These are phyloP conservation scores for Penicillium argentinense DNA, from an alignment of 495 filamentous ascomycete genomes.

Conservation along the genomic window DNA sequence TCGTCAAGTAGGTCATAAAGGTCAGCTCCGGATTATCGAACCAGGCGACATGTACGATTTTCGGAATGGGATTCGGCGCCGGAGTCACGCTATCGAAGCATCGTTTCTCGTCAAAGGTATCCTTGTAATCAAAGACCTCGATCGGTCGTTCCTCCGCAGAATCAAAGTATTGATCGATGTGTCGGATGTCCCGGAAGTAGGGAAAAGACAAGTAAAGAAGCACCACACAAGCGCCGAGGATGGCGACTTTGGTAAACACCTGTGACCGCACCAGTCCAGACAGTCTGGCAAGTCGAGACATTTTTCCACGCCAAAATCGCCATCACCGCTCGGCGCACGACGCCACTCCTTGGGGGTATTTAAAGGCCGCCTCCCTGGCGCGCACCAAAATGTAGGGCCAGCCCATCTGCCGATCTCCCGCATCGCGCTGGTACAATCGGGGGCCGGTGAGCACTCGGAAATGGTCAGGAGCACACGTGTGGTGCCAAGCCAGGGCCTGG, in stretches of 20 bases:
- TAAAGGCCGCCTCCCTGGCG: not conserved
- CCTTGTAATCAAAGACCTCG: slow-evolving; percentile 11
- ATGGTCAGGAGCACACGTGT: not conserved
- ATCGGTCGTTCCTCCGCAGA: not conserved
- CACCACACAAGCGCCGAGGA: not conserved
- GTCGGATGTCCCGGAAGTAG: not conserved
- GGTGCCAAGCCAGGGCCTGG: not conserved
- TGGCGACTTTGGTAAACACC: not conserved
- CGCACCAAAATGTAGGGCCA: too few species aligned
- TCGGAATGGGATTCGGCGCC: slow-evolving; percentile 38
- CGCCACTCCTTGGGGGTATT: not conserved
- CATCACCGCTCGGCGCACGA: too few species aligned
- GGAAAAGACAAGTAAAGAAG: not conserved
- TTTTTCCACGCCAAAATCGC: not conserved
- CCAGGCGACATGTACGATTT: slow-evolving; percentile 48
- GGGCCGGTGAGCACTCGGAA: not conserved
- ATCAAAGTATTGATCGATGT: not conserved
- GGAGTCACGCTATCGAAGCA: not conserved
- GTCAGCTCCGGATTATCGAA: slow-evolving; percentile 37
- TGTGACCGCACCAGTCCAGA: not conserved
- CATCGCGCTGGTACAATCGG: not conserved
- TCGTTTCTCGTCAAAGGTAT: slow-evolving; percentile 1
- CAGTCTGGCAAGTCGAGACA: not conserved
- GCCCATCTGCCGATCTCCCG: not conserved
- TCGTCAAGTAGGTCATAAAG: slow-evolving; percentile 46